Evolutionary conservation across 495 filamentous ascomycete species (phyloP).

Genomic region (Melanomma pulvis-pyrius): DNA sequence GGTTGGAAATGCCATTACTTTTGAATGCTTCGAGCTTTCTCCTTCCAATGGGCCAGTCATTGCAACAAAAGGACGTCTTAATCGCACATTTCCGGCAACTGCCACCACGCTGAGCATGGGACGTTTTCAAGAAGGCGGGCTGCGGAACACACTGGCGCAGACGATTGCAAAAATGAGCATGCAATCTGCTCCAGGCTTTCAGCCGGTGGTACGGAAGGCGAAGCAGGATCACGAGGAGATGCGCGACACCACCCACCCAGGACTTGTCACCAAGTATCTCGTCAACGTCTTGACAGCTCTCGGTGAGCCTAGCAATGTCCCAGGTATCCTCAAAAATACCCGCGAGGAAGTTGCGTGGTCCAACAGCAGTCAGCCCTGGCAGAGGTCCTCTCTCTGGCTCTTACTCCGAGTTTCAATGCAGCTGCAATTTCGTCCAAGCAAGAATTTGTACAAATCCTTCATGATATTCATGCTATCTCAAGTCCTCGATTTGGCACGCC

Average conservation of each 20-base stretch:
- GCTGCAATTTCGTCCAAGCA: constrained; percentile 24
- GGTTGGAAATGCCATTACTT: constrained; percentile 39
- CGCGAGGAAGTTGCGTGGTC: constrained; percentile 63
- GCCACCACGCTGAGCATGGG: constrained; percentile 46
- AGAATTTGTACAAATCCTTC: constrained; percentile 57
- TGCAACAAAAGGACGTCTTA: constrained; percentile 53
- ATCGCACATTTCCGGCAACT: constrained; percentile 59
- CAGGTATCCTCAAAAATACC: constrained; percentile 58
- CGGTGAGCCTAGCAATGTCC: constrained; percentile 41
- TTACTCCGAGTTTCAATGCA: constrained; percentile 61
- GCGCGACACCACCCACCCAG: constrained; percentile 58
- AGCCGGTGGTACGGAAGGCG: constrained; percentile 51
- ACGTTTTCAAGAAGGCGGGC: constrained; percentile 42
- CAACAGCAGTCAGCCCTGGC: constrained; percentile 52
- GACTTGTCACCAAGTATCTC: constrained; percentile 60
- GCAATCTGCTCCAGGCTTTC: constrained; percentile 45
- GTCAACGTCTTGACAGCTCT: constrained; percentile 51
- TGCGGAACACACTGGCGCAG: constrained; percentile 48
- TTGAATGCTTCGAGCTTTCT: constrained; percentile 63
- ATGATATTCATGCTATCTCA: constrained; percentile 55
- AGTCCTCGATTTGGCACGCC: constrained; percentile 47
- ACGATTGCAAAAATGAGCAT: constrained; percentile 52
- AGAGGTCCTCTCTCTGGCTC: constrained; percentile 62
- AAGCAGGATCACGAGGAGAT: constrained; percentile 47
- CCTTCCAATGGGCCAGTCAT: constrained; percentile 54